Percentiles rank a stretch among this genome's conserved stretches.
These are phyloP conservation scores for Xylaria sp. DNA, from an alignment of 2,329 filamentous ascomycete species.

Conservation along the genomic window DNA sequence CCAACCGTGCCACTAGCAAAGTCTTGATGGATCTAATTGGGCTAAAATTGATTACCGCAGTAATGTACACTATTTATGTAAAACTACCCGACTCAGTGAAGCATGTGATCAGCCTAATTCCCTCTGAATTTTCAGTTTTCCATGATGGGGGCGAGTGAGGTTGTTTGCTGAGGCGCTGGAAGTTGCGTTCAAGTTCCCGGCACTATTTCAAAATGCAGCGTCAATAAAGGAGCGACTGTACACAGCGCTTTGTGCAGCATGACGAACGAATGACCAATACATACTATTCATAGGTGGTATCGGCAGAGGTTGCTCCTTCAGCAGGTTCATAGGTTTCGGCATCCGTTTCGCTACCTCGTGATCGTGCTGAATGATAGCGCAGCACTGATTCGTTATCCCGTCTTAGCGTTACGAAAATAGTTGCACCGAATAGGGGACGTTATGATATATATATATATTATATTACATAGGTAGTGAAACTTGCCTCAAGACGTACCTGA, in stretches of 20 bases:
- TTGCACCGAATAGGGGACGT: too few species aligned
- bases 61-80: constrained; percentile 8
- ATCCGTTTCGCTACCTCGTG: constrained; percentile 59
- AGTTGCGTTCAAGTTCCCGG: constrained; percentile 12
- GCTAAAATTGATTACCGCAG: background rate
- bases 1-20: too few species aligned
- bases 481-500: constrained; percentile 38
- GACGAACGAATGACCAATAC: background rate
- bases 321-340: constrained; percentile 39
- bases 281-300: constrained; percentile 29
- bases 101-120: background rate
- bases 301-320: constrained; percentile 30
- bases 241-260: too few species aligned
- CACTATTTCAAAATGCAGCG: constrained; percentile 1
- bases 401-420: background rate
- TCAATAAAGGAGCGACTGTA: background rate
- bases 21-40: background rate
- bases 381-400: constrained; percentile 53
- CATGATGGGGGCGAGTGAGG: background rate
- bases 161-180: background rate
- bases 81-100: background rate
- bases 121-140: background rate
- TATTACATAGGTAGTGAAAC: background rate
- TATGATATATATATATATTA: background rate
- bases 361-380: constrained; percentile 67